Conservation (phyloP, 306 rosid genomes). For the Nissolia schottii region DNA sequence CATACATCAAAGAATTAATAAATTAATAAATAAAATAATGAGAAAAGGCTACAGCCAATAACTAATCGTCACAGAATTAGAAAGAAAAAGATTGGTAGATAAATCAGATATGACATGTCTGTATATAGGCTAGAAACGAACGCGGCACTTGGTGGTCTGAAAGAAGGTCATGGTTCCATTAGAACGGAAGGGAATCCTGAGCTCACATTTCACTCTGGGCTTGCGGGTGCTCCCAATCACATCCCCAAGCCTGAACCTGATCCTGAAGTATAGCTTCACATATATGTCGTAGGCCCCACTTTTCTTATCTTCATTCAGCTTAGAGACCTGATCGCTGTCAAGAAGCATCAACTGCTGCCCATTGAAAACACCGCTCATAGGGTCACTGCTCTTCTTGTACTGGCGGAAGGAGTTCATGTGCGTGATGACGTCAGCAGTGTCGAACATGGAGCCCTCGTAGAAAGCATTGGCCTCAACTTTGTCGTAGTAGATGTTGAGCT, state of each 20-base stretch:
- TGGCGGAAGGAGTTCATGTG: slow-evolving; percentile 34
- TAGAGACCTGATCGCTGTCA: neutral
- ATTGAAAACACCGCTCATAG: slow-evolving; percentile 29
- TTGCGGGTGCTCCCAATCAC: slow-evolving; percentile 20
- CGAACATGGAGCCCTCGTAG: slow-evolving; percentile 27
- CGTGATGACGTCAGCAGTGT: slow-evolving; percentile 18
- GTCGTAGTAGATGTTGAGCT: slow-evolving; percentile 42
- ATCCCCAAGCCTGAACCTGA: slow-evolving; percentile 44
- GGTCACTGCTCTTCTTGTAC: slow-evolving; percentile 33
- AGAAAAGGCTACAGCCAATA: neutral
- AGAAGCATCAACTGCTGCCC: slow-evolving; percentile 31
- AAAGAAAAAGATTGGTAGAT: neutral
- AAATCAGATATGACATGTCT: neutral
- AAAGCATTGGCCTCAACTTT: slow-evolving; percentile 28
- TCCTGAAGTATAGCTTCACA: slow-evolving; percentile 49
- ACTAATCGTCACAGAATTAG: neutral
- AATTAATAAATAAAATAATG: too few species aligned
- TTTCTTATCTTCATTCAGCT: slow-evolving; percentile 32
- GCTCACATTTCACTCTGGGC: slow-evolving; percentile 51
- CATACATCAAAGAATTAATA: neutral
- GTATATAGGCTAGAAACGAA: slow-evolving; percentile 5
- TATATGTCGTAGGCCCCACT: slow-evolving; percentile 37
- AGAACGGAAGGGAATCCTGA: slow-evolving; percentile 40
- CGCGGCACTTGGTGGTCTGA: slow-evolving; percentile 40
- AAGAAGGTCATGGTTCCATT: neutral